Evolutionary conservation across 140 eudicot species (phyloP), one percentile per base, ranked within the genome.

Genomic region (Stevia rebaudiana): DNA sequence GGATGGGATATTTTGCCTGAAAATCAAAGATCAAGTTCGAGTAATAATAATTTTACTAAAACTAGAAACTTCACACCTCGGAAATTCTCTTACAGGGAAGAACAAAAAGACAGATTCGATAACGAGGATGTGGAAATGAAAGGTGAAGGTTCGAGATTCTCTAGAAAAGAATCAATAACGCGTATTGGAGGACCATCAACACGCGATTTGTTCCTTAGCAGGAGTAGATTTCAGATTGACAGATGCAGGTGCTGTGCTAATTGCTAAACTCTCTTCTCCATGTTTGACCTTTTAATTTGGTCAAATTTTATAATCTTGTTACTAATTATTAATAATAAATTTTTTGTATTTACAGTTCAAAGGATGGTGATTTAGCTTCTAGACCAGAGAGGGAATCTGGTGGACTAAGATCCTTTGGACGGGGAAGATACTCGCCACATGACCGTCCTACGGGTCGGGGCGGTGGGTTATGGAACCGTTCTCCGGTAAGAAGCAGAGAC

Each of bases 331-430:
- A n/a, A n/a, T n/a, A n/a, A n/a, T n/a, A n/a, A 43, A 19, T 63
- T 73, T 19, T 64, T 8, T 74, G 52, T 58, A 18, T 36, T 15
- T 56, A 10, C 79, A 74, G 79, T 47, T 67, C 79, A 36, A 74
- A 71, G 17, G 54, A 17, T 71, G 51, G 21, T 51, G 79, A 73
- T 43, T 63, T 63, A 31, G 42, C 18, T 46, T 65, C 56, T 0
- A 78, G 82, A 68, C 69, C 51, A 43, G 79, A 77, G 48, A 67
- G 74, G 56, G 78, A 74, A 52, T 61, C 80, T 9, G 73, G 76
- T 55, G 59, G 13, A 15, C 37, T 68, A 31, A 74, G 76, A 55
- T 74, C 79, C 51, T 73, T 74, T 63, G 83, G 70, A 8, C 73
- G 83, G 28, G 76, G 59, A 13, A 66, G 79, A 68, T 73, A 72